Evolutionary conservation across 2,329 filamentous ascomycete genomes (phyloP).

Genomic region (Xylaria polymorpha): DNA sequence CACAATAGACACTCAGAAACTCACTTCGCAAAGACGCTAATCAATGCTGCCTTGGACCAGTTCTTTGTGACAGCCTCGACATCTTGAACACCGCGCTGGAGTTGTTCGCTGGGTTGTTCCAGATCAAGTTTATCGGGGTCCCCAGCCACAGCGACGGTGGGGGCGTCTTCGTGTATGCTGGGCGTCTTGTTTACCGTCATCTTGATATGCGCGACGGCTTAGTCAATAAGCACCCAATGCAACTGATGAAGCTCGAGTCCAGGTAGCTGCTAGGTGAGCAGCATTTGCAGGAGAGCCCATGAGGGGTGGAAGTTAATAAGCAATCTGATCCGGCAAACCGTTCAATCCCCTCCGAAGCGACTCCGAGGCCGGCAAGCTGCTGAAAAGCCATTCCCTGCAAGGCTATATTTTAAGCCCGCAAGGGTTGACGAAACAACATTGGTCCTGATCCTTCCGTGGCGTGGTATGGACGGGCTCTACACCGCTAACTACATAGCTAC

Average conservation of each 20-base stretch:
- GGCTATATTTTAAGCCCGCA: background rate
- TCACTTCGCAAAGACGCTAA: constrained; percentile 55
- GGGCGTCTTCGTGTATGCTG: constrained; percentile 1
- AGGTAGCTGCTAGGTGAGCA: background rate
- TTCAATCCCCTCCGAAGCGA: constrained; percentile 4
- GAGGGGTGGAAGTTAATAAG: background rate
- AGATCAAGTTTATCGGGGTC: constrained; percentile 26
- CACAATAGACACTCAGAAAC: background rate
- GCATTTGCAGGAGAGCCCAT: background rate
- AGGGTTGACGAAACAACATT: background rate
- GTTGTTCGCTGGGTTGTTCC: background rate
- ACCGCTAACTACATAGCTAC: too few species aligned
- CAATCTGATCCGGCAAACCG: background rate
- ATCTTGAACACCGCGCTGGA: constrained; percentile 54
- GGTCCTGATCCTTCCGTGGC: constrained; percentile 17
- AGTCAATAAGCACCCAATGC: background rate
- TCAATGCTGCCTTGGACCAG: constrained; percentile 54
- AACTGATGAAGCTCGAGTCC: background rate
- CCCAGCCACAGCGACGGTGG: background rate
- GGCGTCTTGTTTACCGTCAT: constrained; percentile 10
- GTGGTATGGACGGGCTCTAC: background rate
- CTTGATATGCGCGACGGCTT: background rate
- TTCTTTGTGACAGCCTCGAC: constrained; percentile 58
- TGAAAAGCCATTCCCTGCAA: constrained; percentile 1
- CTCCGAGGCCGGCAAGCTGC: constrained; percentile 16